Base-by-base conservation (phyloP, 371 early-diverging fungal genomes). In the Mucor racemosus region DNA sequence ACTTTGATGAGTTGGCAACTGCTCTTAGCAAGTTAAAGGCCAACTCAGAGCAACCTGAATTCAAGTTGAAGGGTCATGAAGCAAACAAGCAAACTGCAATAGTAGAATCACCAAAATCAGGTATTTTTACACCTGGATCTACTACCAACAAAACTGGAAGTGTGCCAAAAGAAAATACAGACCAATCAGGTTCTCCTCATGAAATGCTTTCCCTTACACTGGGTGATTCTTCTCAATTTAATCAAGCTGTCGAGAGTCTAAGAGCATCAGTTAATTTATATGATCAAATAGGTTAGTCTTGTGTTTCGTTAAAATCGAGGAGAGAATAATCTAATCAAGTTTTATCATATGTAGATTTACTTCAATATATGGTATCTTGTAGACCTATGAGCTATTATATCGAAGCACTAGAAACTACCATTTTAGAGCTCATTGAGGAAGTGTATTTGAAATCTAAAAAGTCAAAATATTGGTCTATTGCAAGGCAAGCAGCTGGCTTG, bases 401-500 rank as follows among this genome's bases (percentile, higher is more conserved):
- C 31, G 70, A 76, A 35, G 58, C 57, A 26, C 54, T 86, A 7
- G 76, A 79, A 41, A 86, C 89, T n/a, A 85, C 91, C 0, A 78
- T 94, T 11, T 62, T 74, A 15, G 81, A 81, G 4, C 71, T 95
- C 21, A 60, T 95, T 4, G 92, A 94, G 66, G 94, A 95, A 65
- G 90, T 94, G 11, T 95, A 94, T 69, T 71, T 84, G 60, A 91
- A 92, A 68, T 91, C 94, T 6, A 81, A 88, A 74, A 79, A 82
- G 39, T 69, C 89, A 34, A 87, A 88, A 64, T 81, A 90, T 34
- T 95, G 94, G 94, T 84, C 85, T 14, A 87, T 93, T 57, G 93
- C 93, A 13, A 89, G 95, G 39, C 91, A 92, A 65, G 86, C 91
- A 1, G 93, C 95, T 13, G 94, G 94, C 1, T 70, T 94, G n/a